Base-by-base conservation (phyloP, 202 grass and related monocot species). In the Panicum virgatum region DNA sequence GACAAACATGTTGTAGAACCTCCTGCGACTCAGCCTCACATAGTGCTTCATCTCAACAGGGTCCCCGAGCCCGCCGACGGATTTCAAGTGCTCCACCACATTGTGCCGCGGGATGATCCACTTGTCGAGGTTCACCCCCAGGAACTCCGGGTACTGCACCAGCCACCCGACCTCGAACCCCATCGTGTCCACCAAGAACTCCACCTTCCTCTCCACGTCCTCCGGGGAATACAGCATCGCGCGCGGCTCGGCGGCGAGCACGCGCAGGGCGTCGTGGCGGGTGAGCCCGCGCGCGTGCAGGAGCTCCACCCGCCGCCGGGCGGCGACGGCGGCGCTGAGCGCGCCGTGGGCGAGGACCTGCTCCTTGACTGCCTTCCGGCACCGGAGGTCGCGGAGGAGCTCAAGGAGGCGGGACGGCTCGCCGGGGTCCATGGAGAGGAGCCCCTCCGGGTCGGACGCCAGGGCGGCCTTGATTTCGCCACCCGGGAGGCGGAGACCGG, bases 1-100 rank as follows among this genome's bases (percentile, higher is more conserved):
- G 47, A 96, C 92, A 27, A 93, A 98, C 69, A 95, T 54, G 72
- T 95, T 98, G 48, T 93, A 96, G 34, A 98, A 95, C 80, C 47
- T 87, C 59, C 42, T 72, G 64, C 92, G 94, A 76, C 87, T 96
- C 36, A 98, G 68, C 69, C 86, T 84, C 23, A 93, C 90, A 68
- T 91, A 92, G 69, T 96, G 92, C 81, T 93, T 95, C 92, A 98
- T 88, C 86, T 92, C 89, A 3, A 96, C 71, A 23, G 90, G 74
- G 36, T 93, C 81, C 10, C 92, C 89, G 1, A 98, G 82, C 22
- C 89, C 90, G 1, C 80, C 70, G 0, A 90, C 12, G 0, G 70
- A 96, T 44, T 22, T 84, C 82, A 98, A 51, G 62, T 93, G 65
- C 72, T 90, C 87, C 3, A 98, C 45, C 60, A 98, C 92, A 85